These are phyloP conservation scores for Artemisia tridentata DNA, from an alignment of 129 eudicot species.

Conservation along the genomic window DNA sequence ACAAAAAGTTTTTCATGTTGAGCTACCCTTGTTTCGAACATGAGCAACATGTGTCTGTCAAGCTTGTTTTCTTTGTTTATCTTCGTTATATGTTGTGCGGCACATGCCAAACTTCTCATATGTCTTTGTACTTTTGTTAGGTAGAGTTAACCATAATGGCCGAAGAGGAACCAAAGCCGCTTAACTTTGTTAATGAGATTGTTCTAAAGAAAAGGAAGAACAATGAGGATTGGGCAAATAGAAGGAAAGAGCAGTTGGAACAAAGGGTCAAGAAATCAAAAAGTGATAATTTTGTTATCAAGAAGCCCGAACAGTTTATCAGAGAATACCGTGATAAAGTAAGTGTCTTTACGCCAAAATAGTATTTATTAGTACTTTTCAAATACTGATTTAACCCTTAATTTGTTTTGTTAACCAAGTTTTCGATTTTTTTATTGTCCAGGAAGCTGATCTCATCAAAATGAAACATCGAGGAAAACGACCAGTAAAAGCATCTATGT, in stretches of 20 bases:
- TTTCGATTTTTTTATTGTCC: background rate
- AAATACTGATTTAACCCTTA: background rate
- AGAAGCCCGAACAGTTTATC: conserved; percentile 78
- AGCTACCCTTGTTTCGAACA: too few species aligned
- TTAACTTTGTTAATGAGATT: conserved; percentile 60
- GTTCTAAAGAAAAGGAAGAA: conserved; percentile 83
- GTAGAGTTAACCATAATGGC: conserved; percentile 40
- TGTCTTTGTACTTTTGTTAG: conserved; percentile 11
- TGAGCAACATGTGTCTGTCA: too few species aligned
- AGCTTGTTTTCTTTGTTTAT: too few species aligned
- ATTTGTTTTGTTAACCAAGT: background rate
- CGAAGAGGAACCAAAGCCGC: conserved; percentile 44
- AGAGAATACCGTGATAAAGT: conserved; percentile 73
- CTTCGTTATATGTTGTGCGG: background rate
- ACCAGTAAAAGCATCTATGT: conserved; percentile 22
- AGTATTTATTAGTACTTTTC: background rate
- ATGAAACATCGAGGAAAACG: conserved; percentile 70
- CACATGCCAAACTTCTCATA: background rate
- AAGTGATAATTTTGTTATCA: conserved; percentile 48
- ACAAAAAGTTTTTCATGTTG: too few species aligned
- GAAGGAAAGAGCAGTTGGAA: conserved; percentile 67
- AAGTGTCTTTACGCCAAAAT: background rate
- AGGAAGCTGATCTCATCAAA: conserved; percentile 78
- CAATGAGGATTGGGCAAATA: conserved; percentile 87
- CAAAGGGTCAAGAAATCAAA: conserved; percentile 60